Conservation (phyloP, 2,329 filamentous ascomycete species). For the Claviceps sp. region DNA sequence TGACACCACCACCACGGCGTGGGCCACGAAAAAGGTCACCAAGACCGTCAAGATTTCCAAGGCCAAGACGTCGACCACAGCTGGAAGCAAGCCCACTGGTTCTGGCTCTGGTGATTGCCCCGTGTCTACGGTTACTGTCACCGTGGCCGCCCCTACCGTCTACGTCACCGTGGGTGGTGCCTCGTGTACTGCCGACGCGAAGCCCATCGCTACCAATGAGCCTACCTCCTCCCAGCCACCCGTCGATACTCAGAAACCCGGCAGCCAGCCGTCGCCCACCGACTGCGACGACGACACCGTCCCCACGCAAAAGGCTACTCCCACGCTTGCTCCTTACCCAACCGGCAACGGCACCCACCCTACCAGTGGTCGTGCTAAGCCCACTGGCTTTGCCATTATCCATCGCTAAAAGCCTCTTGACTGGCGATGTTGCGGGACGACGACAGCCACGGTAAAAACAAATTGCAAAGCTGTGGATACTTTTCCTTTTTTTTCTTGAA, state of each 20-base stretch:
- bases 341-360: constrained; percentile 22
- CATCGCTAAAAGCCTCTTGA: constrained; percentile 14
- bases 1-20: constrained; percentile 24
- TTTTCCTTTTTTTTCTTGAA: neutral
- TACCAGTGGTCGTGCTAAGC: constrained; percentile 17
- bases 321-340: constrained; percentile 29
- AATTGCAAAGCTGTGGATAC: neutral
- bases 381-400: constrained; percentile 23
- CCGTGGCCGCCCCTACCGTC: constrained; percentile 18
- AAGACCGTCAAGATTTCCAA: constrained; percentile 19
- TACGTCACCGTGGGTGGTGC: constrained; percentile 21
- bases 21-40: constrained; percentile 23
- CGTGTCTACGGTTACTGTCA: constrained; percentile 14
- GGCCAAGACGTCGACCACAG: constrained; percentile 10
- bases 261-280: neutral
- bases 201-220: neutral
- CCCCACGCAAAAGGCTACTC: constrained; percentile 15
- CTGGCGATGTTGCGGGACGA: constrained; percentile 3
- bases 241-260: constrained; percentile 1
- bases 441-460: neutral
- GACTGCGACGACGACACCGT: constrained; percentile 12
- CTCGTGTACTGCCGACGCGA: constrained; percentile 9
- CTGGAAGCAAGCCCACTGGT: constrained; percentile 11
- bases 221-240: neutral
- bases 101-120: constrained; percentile 7